phyloP scores from a whole-genome alignment of 192 early-diverging fungal species.

The Funneliformis geosporum region DNA sequence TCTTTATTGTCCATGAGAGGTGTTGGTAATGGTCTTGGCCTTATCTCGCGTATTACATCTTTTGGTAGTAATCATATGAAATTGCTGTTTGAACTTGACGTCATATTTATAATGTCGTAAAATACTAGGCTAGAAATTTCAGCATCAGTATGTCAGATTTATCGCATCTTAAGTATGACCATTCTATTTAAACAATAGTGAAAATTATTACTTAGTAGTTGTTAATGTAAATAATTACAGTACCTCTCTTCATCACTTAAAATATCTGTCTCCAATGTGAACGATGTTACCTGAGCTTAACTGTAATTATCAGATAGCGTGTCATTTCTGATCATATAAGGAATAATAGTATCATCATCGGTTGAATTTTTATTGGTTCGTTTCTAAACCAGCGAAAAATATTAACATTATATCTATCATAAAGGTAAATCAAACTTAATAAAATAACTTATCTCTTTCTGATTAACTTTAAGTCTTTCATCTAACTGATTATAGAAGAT shows the following conservation, averaged over 20 bases:
- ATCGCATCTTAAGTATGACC: too few species aligned
- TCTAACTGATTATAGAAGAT: neutral
- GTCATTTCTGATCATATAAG: too few species aligned
- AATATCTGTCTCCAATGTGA: neutral
- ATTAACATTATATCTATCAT: too few species aligned
- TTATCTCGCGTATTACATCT: constrained; percentile 6
- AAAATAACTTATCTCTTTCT: neutral
- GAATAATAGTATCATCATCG: too few species aligned
- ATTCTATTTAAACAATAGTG: constrained; percentile 20
- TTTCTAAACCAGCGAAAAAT: neutral
- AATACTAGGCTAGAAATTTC: constrained; percentile 18
- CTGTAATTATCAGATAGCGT: too few species aligned
- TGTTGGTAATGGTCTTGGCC: neutral
- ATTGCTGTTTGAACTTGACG: constrained; percentile 16
- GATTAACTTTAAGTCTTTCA: neutral
- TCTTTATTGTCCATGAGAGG: neutral
- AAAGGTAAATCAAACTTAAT: neutral
- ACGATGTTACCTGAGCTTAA: neutral
- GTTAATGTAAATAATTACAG: neutral
- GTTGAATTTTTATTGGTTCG: too few species aligned
- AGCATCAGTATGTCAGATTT: constrained; percentile 1
- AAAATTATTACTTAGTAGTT: constrained; percentile 13
- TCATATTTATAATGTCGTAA: constrained; percentile 3
- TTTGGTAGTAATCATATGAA: neutral
- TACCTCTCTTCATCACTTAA: constrained; percentile 8